Evolutionary conservation across 1,284 basidiomycete species (phyloP).

Genomic region (Apiotrichum brassicae): DNA sequence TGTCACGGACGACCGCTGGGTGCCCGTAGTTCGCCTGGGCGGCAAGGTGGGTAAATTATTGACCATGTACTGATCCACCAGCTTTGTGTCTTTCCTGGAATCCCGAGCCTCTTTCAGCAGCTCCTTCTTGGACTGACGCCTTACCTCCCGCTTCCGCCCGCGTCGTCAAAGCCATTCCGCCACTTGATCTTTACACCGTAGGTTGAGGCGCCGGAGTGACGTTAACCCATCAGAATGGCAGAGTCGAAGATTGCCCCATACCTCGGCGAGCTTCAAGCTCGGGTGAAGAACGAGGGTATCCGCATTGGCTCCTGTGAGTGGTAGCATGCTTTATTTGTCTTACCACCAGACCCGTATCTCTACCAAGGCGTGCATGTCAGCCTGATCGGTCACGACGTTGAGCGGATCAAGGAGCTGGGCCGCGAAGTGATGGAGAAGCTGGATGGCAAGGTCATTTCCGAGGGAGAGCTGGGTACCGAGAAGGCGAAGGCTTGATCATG

Average conservation of each 20-base stretch:
- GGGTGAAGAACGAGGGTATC: conserved; percentile 67
- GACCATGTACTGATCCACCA: conserved; percentile 11
- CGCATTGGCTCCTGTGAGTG: conserved; percentile 66
- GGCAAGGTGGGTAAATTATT: conserved; percentile 54
- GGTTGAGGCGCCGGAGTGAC: conserved; percentile 26
- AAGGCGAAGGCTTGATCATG: conserved; percentile 22
- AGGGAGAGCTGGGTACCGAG: conserved; percentile 46
- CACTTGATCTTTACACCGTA: conserved; percentile 72
- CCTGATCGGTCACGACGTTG: conserved; percentile 67
- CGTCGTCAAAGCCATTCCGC: conserved; percentile 61
- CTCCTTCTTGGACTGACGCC: conserved; percentile 66
- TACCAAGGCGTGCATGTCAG: conserved; percentile 55
- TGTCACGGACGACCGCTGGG: conserved; percentile 71
- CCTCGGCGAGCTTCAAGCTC: conserved; percentile 67
- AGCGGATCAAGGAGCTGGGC: conserved; percentile 54
- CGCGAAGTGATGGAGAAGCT: conserved; percentile 55
- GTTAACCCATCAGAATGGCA: conserved; percentile 53
- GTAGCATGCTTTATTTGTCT: neutral
- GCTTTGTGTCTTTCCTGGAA: conserved; percentile 85
- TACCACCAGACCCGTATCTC: conserved; percentile 54
- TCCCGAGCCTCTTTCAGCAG: conserved; percentile 74
- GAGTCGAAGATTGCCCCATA: conserved; percentile 88
- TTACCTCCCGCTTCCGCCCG: conserved; percentile 69
- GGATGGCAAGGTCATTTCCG: conserved; percentile 49
- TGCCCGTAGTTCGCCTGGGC: conserved; percentile 73